Evolutionary conservation across 345 rosid genomes (phyloP).

Genomic region (Alliaria petiolata): DNA sequence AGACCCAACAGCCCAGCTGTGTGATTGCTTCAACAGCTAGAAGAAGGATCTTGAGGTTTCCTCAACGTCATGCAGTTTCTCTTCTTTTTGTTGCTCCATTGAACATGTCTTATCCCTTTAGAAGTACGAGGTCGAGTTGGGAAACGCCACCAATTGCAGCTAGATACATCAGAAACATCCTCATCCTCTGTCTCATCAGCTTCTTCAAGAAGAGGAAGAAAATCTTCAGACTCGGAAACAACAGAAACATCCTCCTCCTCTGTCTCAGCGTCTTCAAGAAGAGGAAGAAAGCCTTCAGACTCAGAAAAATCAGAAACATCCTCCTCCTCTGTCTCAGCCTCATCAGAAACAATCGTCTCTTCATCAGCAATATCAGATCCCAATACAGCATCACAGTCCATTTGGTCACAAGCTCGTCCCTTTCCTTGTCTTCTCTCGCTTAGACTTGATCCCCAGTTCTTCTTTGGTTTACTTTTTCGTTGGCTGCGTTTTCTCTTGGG

Average conservation of each 20-base stretch:
- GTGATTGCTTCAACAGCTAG: slow-evolving; percentile 9
- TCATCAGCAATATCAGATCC: not conserved
- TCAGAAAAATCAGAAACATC: not conserved
- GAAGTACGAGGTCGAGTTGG: not conserved
- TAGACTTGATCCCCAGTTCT: not conserved
- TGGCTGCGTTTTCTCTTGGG: not conserved
- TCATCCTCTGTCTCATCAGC: too few species aligned
- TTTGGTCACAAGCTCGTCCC: not conserved
- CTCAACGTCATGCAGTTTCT: not conserved
- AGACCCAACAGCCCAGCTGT: not conserved
- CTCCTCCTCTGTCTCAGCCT: too few species aligned
- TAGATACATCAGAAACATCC: not conserved
- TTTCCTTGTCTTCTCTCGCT: not conserved
- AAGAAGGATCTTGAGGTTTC: slow-evolving; percentile 10
- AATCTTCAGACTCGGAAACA: too few species aligned
- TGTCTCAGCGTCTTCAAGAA: not conserved
- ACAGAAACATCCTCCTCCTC: too few species aligned
- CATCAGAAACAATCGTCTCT: not conserved
- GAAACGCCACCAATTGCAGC: not conserved
- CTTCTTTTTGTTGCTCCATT: not conserved
- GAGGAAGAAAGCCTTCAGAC: not conserved
- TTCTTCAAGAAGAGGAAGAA: too few species aligned
- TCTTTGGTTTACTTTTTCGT: not conserved
- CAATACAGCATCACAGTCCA: not conserved
- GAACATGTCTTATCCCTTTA: not conserved